Conservation (phyloP, 2,329 filamentous ascomycete species). For the Colletotrichum destructivum region DNA sequence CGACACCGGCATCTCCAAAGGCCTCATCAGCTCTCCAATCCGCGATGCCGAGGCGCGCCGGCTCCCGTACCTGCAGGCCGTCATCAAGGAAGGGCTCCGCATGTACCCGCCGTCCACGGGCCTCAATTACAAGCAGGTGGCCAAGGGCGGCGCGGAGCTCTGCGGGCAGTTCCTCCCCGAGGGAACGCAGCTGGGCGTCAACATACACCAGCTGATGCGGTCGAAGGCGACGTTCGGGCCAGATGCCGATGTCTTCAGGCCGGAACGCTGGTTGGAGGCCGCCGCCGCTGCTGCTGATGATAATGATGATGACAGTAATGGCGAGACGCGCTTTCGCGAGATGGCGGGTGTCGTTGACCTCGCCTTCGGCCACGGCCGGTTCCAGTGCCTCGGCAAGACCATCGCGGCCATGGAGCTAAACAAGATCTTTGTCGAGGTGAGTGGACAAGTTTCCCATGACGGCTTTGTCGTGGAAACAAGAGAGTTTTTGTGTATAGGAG, state of each 20-base stretch:
- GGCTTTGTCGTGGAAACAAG: too few relatives aligned
- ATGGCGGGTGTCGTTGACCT: slow-evolving; percentile 58
- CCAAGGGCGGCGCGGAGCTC: slow-evolving; percentile 54
- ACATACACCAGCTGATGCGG: slow-evolving; percentile 54
- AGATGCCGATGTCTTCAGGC: slow-evolving; percentile 61
- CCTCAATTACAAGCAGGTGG: slow-evolving; percentile 65
- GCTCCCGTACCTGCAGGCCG: slow-evolving; percentile 64
- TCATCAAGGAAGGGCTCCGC: slow-evolving; percentile 67
- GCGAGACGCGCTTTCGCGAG: slow-evolving; percentile 47
- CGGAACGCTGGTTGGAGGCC: slow-evolving; percentile 63
- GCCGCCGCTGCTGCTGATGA: too few relatives aligned
- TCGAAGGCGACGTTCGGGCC: slow-evolving; percentile 60
- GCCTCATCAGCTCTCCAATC: slow-evolving; percentile 45
- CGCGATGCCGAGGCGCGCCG: slow-evolving; percentile 54
- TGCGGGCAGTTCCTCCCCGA: slow-evolving; percentile 54
- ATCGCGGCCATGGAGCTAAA: slow-evolving; percentile 61
- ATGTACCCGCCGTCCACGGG: slow-evolving; percentile 65
- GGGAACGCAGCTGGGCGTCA: slow-evolving; percentile 58
- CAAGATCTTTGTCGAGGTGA: slow-evolving; percentile 61
- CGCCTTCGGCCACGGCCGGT: slow-evolving; percentile 60
- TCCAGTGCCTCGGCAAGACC: slow-evolving; percentile 61
- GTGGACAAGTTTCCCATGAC: neutral
- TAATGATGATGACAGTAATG: slow-evolving; percentile 45
- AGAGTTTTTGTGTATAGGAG: too few relatives aligned
- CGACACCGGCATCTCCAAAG: slow-evolving; percentile 47